These are phyloP conservation scores for Fonsecaea monophora DNA, from an alignment of 2,329 filamentous ascomycete genomes.

Conservation along the genomic window DNA sequence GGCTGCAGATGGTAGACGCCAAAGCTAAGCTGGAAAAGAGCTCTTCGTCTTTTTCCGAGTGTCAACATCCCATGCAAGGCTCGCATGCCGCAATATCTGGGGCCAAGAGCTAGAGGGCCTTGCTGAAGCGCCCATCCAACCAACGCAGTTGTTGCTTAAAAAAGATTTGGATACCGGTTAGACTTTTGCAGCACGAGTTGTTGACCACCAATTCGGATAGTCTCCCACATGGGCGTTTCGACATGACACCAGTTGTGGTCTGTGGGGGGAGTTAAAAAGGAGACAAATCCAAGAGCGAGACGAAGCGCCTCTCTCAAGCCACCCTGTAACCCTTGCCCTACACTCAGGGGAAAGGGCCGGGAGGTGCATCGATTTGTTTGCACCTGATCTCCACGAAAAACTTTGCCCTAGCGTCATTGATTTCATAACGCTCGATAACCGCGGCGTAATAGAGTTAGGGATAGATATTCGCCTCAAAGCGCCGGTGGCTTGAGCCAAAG, in stretches of 20 bases:
- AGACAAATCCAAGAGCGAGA: conserved; percentile 15
- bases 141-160: conserved; percentile 4
- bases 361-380: background rate
- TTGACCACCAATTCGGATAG: background rate
- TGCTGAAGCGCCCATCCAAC: conserved; percentile 13
- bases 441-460: background rate
- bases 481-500: background rate
- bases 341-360: conserved; percentile 1
- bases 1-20: conserved; percentile 14
- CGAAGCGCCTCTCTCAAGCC: conserved; percentile 20
- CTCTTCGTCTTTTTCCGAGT: background rate
- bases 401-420: background rate
- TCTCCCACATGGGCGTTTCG: conserved; percentile 8
- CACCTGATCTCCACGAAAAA: background rate
- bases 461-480: background rate
- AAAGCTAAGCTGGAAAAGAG: conserved; percentile 14
- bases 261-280: conserved; percentile 1
- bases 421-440: background rate
- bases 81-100: conserved; percentile 17
- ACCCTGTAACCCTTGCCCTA: conserved; percentile 9
- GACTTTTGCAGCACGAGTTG: background rate
- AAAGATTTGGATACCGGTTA: background rate
- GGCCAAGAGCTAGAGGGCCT: background rate
- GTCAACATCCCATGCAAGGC: background rate
- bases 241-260: conserved; percentile 5